These are phyloP conservation scores for Talaromyces verruculosus DNA, from an alignment of 2,329 filamentous ascomycete species.

Conservation along the genomic window DNA sequence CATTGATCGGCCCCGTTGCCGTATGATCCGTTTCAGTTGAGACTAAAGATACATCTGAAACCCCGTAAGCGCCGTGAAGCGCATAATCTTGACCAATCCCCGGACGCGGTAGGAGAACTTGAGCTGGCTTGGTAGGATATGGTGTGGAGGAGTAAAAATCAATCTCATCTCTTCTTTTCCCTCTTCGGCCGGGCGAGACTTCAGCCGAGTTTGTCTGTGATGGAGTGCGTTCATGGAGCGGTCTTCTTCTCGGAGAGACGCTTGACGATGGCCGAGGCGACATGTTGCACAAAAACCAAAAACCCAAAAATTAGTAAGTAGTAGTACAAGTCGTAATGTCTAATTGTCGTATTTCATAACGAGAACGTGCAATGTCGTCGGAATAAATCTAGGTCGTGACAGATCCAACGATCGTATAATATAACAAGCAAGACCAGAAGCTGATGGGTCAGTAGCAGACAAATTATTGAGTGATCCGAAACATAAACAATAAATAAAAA, in stretches of 20 bases:
- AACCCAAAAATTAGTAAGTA: background rate
- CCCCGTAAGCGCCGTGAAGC: conserved; percentile 33
- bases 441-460: background rate
- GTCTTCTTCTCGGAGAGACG: conserved; percentile 41
- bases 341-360: conserved; percentile 17
- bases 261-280: conserved; percentile 26
- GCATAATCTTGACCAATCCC: conserved; percentile 40
- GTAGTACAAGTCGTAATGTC: conserved; percentile 13
- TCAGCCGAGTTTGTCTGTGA: conserved; percentile 46
- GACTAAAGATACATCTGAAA: conserved; percentile 33
- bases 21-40: conserved; percentile 35
- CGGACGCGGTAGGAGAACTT: conserved; percentile 45
- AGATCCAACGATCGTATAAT: conserved; percentile 18
- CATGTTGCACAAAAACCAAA: conserved; percentile 14
- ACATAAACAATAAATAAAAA: conserved; percentile 21
- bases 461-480: conserved; percentile 2
- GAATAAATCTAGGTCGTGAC: conserved; percentile 20
- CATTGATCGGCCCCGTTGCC: conserved; percentile 28
- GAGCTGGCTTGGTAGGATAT: conserved; percentile 50
- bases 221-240: conserved; percentile 48
- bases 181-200: conserved; percentile 39
- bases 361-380: conserved; percentile 19
- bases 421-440: conserved; percentile 12
- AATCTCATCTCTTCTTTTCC: conserved; percentile 38
- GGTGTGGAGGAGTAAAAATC: conserved; percentile 45